phyloP scores from a whole-genome alignment of 2,329 filamentous ascomycete species.

The Botrytis squamosa region DNA sequence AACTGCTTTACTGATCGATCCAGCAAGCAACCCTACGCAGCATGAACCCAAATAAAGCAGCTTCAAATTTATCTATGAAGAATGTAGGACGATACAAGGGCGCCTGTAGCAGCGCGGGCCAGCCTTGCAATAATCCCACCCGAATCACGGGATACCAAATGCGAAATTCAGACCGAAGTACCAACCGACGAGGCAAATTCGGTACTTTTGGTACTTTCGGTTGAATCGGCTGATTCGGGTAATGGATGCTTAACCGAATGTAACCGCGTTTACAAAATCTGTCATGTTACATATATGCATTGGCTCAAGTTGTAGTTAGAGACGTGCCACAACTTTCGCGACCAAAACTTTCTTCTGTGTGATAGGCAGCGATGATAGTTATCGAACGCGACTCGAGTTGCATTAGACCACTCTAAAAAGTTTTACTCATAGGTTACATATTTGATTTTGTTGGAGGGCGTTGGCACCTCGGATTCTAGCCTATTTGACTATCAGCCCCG shows the following conservation, averaged over 20 bases:
- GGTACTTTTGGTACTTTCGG: neutral
- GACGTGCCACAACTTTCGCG: neutral
- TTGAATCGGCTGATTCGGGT: neutral
- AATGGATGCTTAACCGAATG: constrained; percentile 1
- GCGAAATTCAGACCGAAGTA: neutral
- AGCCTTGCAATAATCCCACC: neutral
- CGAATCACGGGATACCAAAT: neutral
- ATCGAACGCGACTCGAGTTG: neutral
- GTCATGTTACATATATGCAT: neutral
- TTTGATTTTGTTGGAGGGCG: neutral
- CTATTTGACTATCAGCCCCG: neutral
- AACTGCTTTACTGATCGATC: neutral
- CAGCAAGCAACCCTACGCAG: neutral
- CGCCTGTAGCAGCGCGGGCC: no score
- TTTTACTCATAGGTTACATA: no score
- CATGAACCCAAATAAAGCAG: neutral
- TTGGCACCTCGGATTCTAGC: neutral
- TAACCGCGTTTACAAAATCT: neutral
- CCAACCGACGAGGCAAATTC: neutral
- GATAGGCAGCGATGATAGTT: neutral
- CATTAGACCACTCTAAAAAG: neutral
- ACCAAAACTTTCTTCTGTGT: neutral
- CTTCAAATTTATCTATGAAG: neutral
- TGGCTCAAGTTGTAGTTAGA: neutral
- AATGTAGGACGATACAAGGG: neutral